Conservation (phyloP, 768 basidiomycete genomes). For the Russula abietina region DNA sequence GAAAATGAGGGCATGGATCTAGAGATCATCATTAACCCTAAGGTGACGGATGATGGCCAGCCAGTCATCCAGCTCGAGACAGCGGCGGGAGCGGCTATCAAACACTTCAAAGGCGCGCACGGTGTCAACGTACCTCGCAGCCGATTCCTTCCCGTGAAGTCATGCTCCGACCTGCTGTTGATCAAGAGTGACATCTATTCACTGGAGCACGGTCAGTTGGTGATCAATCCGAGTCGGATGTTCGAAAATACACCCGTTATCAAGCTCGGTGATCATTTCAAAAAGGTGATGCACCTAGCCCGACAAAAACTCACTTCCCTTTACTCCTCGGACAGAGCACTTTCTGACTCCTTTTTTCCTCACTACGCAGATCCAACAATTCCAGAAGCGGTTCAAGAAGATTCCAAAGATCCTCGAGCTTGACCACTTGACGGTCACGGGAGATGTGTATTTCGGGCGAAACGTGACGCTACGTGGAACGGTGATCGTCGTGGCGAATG, state of each 20-base stretch:
- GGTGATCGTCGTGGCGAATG: conserved; percentile 80
- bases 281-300: conserved; percentile 54
- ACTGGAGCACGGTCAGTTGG: conserved; percentile 81
- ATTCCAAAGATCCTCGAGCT: conserved; percentile 88
- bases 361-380: conserved; percentile 59
- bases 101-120: conserved; percentile 87
- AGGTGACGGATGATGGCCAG: conserved; percentile 79
- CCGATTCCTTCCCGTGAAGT: conserved; percentile 90
- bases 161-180: conserved; percentile 79
- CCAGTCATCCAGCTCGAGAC: conserved; percentile 58
- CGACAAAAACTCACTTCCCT: background rate
- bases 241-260: conserved; percentile 90
- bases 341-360: background rate
- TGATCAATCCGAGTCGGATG: conserved; percentile 78
- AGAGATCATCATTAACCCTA: conserved; percentile 93
- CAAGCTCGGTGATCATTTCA: conserved; percentile 95
- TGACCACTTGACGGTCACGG: conserved; percentile 91
- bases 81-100: conserved; percentile 89
- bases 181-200: conserved; percentile 94
- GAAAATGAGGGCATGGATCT: conserved; percentile 72
- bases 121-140: conserved; percentile 93
- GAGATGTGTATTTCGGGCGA: conserved; percentile 85
- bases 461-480: conserved; percentile 84
- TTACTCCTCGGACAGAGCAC: background rate
- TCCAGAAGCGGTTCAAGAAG: conserved; percentile 93